Base-by-base conservation (phyloP, 208 protist genomes). In the Strigomonas culicis region DNA sequence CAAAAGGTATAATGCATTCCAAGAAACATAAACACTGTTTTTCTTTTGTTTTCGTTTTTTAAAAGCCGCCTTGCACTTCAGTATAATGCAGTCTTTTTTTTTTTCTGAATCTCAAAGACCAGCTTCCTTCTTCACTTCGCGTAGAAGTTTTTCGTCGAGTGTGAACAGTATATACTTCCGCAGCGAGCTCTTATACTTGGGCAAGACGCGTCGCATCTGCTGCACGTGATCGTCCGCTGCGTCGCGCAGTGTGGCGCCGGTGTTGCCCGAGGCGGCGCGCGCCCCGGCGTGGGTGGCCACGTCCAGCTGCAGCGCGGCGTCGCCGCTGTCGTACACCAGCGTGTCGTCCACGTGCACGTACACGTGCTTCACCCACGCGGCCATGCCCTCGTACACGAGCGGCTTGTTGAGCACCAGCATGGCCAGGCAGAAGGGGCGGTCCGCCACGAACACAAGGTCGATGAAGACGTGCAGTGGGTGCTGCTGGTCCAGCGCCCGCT, bases 371-470 rank as follows among this genome's bases (percentile, higher is more conserved):
- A 84, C 74, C 84, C 84, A 91, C 31, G 75, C 79, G 55, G 63
- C 76, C 21, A 68, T 62, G 13, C 74, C 80, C 13, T 68, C 63
- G 17, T 64, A 63, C 10, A 86, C 77, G 13, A 90, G 66, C n/a
- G 79, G 64, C 3, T 34, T 44, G 59, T 79, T 75, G 13, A 90
- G 67, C 13, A 50, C 50, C 8, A 86, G 15, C 36, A 84, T 31
- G 0, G 79, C 82, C 10, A 90, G 39, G 61, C 83, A 83, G 58
- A 84, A 86, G 4, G 83, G 83, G 44, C 58, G 74, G 56, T 90
- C 84, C 7, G 80, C 74, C 10, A 90, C 84, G 61, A 87, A 90
- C 13, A 86, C 66, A 1, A 90, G 57, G 30, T 82, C 79, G 1
- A 83, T 21, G 21, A 59, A 28, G 2, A 81, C 77, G 36, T 85